Conservation (phyloP, 305 asterid species). For the Galium porrigens region DNA sequence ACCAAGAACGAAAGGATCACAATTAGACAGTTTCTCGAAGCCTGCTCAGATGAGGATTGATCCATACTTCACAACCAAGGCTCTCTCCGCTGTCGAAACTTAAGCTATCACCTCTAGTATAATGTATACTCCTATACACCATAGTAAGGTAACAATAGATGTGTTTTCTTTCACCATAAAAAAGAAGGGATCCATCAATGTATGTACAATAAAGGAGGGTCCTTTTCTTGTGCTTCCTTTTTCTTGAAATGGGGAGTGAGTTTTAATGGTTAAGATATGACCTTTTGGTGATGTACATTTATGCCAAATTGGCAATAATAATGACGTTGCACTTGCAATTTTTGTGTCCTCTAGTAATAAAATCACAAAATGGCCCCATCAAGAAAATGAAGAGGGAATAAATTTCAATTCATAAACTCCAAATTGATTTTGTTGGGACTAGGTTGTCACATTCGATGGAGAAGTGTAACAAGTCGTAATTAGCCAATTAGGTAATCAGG, state of each 20-base stretch:
- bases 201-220: neutral
- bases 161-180: neutral
- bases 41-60: conserved; percentile 39
- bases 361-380: neutral
- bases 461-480: neutral
- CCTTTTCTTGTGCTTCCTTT: neutral
- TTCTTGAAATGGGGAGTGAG: neutral
- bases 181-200: neutral
- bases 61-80: neutral
- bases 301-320: neutral
- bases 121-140: neutral
- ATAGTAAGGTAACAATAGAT: neutral
- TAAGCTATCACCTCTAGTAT: neutral
- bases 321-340: neutral
- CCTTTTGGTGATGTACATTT: neutral
- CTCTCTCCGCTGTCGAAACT: neutral
- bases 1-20: conserved; percentile 37
- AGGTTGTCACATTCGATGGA: neutral
- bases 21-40: conserved; percentile 50
- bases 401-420: neutral
- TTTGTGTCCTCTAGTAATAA: no score
- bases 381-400: neutral
- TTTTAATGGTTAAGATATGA: neutral
- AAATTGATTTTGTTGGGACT: neutral
- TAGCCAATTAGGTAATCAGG: neutral